Evolutionary conservation across 1,284 basidiomycete species (phyloP), one percentile per base, ranked within the genome.

Genomic region (Ustilago shanxiensis): DNA sequence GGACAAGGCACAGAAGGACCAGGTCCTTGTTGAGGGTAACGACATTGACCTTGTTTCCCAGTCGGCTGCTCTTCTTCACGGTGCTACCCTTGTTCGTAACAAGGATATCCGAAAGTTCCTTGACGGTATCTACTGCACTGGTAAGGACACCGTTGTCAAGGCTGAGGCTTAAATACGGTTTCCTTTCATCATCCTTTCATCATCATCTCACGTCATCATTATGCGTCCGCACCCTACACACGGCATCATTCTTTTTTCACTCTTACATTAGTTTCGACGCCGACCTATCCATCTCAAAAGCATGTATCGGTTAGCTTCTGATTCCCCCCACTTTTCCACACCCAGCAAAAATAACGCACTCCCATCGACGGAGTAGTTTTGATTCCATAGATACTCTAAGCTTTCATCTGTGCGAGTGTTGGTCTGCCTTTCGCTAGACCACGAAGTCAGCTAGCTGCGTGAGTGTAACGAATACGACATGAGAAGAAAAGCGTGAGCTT

Each of bases 1-100:
- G 88, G 97, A 95, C 78, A 95, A 95, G 88, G 89, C 92, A 66
- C 93, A 95, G 88, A 99, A 99, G 90, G 97, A 99, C 82, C 85
- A 82, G 77, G 80, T 86, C 14, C 73, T 84, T 16, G 79, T 84
- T 45, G 83, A 85, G 79, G 85, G 83, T 66, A 84, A 95, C 87
- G 97, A 86, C 83, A 84, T 86, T 63, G 82, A 86, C 62, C 77
- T 78, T 56, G 85, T 86, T 50, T 86, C 85, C 56, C 85, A 86
- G 71, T 83, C 82, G 64, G 85, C 83, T 29, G 85, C 84, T 51
- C 68, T 82, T 53, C 79, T 86, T 24, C 84, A 86, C 82, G 84
- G 84, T 59, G 74, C 79, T 59, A 84, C 82, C 29, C 81, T 85
- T 26, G 84, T 86, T 52, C 79, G 79, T 62, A 82, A 85, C 80